Percentiles rank a stretch among this genome's conserved stretches.
Evolutionary conservation across 345 rosid genomes (phyloP).

Genomic region (Populus davidiana): DNA sequence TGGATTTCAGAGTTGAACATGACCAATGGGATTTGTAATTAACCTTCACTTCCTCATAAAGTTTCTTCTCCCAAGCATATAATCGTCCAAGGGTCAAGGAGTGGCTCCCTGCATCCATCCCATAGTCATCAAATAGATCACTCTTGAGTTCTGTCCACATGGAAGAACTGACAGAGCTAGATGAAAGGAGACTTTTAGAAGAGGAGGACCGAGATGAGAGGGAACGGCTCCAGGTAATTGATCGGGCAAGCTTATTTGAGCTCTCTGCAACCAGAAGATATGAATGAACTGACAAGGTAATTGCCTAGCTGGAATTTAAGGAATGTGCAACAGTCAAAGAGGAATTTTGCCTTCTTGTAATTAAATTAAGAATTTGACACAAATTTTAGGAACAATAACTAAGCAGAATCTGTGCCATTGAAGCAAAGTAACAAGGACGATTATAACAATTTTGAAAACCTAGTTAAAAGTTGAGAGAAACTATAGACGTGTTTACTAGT

Average conservation of each 20-base stretch:
- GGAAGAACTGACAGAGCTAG: slow-evolving; percentile 34
- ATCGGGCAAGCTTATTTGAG: slow-evolving; percentile 33
- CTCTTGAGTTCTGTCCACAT: slow-evolving; percentile 26
- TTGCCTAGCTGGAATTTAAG: not conserved
- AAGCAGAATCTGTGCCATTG: not conserved
- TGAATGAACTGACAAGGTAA: not conserved
- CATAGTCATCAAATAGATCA: slow-evolving; percentile 30
- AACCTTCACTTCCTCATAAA: slow-evolving; percentile 47
- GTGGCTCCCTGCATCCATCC: slow-evolving; percentile 41
- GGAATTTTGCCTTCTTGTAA: not conserved
- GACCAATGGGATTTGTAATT: not conserved
- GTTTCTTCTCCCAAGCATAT: slow-evolving; percentile 52
- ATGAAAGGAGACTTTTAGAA: slow-evolving; percentile 30
- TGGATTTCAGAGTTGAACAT: not conserved
- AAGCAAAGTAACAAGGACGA: too few relatives aligned
- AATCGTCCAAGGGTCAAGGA: slow-evolving; percentile 35
- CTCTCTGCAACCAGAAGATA: slow-evolving; percentile 29
- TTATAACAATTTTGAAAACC: too few relatives aligned
- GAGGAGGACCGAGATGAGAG: slow-evolving; percentile 31
- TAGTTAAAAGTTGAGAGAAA: not conserved
- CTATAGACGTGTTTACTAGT: not conserved
- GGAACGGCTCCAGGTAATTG: slow-evolving; percentile 31
- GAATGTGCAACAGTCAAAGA: not conserved
- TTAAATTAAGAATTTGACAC: not conserved
- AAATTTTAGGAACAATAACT: not conserved